Evolutionary conservation across 805 yeast genomes (phyloP).

Genomic region (Sugiyamaella lignohabitans): DNA sequence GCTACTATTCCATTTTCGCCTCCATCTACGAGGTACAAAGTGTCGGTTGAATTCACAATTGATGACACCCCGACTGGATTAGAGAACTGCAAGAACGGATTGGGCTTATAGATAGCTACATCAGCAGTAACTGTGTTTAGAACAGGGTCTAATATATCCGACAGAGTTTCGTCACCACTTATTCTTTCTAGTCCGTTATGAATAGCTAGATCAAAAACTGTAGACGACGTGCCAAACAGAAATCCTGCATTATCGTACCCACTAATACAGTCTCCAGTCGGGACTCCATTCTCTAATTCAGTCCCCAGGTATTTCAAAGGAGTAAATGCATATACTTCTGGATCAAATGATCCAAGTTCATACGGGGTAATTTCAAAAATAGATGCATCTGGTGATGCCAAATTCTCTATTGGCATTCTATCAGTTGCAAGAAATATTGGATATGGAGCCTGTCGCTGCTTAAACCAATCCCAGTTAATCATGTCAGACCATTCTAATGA

Average conservation of each 20-base stretch:
- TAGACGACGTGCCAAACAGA: conserved; percentile 73
- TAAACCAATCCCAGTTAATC: conserved; percentile 50
- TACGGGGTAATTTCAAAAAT: conserved; percentile 45
- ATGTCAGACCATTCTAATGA: conserved; percentile 49
- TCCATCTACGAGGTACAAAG: conserved; percentile 61
- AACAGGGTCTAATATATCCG: conserved; percentile 2
- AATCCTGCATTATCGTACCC: conserved; percentile 81
- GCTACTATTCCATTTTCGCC: conserved; percentile 65
- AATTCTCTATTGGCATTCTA: conserved; percentile 38
- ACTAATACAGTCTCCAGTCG: conserved; percentile 47
- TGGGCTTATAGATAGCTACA: conserved; percentile 65
- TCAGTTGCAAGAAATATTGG: conserved; percentile 49
- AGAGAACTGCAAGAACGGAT: conserved; percentile 45
- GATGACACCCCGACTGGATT: neutral
- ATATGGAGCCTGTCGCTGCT: conserved; percentile 54
- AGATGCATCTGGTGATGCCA: conserved; percentile 59
- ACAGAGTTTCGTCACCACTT: neutral
- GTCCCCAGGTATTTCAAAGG: conserved; percentile 68
- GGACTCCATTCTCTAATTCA: conserved; percentile 49
- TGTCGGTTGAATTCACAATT: conserved; percentile 29
- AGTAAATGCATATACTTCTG: conserved; percentile 56
- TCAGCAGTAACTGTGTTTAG: conserved; percentile 38
- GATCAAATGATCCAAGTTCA: conserved; percentile 87
- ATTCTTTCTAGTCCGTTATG: neutral
- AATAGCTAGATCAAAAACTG: conserved; percentile 55